Evolutionary conservation across 345 rosid species (phyloP), one percentile per base, ranked within the genome.

Genomic region (Euphorbia tirucalli): DNA sequence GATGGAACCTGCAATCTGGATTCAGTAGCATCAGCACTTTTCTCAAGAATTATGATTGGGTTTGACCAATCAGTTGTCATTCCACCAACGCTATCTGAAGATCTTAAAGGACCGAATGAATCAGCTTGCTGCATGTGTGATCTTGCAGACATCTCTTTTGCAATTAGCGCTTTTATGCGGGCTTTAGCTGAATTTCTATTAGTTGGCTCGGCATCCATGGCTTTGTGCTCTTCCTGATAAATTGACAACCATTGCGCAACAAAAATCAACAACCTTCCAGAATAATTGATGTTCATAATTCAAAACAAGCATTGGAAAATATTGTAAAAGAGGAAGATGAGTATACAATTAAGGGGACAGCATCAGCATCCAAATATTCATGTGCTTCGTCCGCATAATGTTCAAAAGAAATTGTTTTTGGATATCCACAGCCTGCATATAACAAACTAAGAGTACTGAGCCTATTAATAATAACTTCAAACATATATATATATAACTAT

Each of bases 331-430:
- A 11, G 54, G 8, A 16, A 55, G 24, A 54, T 19, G 39, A 66
- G 59, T 71, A 64, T 77, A 85, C 88, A 50, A 4, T 54, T 28
- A 77, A 74, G 65, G 77, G 74, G 25, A 71, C 74, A 24, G 88
- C 73, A 66, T 85, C 83, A 30, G 69, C 66, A 71, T 76, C 80
- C 68, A 78, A 65, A 18, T 75, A 65, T 46, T 54, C 74, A 25
- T 65, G 76, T 37, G 27, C 75, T 73, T 76, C 87, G 77, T 72
- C 76, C 19, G 48, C 57, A 35, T 75, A 65, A 31, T 61, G 81
- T 7, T 76, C 74, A 73, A 84, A 74, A 22, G 90, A 88, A 35
- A 82, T 25, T 61, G 89, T 88, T 65, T 75, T 74, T 0, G 93
- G 90, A 74, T 79, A 69, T 69, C 76, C 62, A 41, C 69, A 85